Base-by-base conservation (phyloP, 2,329 filamentous ascomycete species). In the Penicillium griseofulvum region DNA sequence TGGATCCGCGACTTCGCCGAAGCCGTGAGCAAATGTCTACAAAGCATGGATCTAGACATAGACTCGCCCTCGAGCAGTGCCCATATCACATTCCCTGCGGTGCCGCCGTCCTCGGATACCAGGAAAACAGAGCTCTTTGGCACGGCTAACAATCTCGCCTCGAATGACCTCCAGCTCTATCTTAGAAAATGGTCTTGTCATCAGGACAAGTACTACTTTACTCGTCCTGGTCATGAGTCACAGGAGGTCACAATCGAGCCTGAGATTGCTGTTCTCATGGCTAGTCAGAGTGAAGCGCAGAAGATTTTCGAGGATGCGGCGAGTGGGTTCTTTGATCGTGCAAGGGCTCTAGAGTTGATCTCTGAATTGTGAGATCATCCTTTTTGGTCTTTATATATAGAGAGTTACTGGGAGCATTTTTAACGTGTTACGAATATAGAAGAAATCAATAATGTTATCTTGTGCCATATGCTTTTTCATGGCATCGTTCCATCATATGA, bases 131-230 rank as follows among this genome's bases (percentile, higher is more conserved):
- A 56, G 5, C 55, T 65, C 10, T 38, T 64, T 5, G 12, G 41
- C 17, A 51, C 51, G 3, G 58, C 71, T 22, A 67, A 70, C 52
- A 51, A 55, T 5, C 71, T 74, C 37, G 70, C 74, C 3, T 68
- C 68, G 2, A 74, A 73, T 33, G 77, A 80, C 26, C 63, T 84
- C 4, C 65, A 73, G 34, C 66, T 75, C 1, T 75, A 75, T 38
- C 61, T 84, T 17, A 67, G 69, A 1, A 78, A 76, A 33, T 84
- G 82, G 81, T 74, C 75, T 22, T 59, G 65, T 8, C 71, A 74
- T 48, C 70, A 74, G 29, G 74, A 70, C 1, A 73, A 67, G 48
- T 78, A 82, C 57, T 82, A 75, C 62, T 76, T 83, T 31, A 71
- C 65, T 33, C 67, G 70, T 2, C 73, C 74, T 16, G 77, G 76